Evolutionary conservation across 2,329 filamentous ascomycete genomes (phyloP).

Genomic region (Verticillium alfalfae): DNA sequence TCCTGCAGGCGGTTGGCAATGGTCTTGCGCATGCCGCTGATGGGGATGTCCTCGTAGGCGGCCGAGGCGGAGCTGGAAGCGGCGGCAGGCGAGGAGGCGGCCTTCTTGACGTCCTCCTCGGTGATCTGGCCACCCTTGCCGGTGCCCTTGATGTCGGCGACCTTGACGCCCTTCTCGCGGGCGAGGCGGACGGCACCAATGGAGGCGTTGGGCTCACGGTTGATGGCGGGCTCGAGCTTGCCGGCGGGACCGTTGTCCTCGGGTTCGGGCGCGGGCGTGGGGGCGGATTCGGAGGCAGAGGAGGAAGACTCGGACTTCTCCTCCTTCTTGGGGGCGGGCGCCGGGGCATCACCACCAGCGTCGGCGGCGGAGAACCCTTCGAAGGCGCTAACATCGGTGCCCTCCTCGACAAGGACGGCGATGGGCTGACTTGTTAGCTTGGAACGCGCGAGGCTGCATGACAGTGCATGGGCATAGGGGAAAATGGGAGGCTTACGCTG

Average conservation of each 20-base stretch:
- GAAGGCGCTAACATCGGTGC: slow-evolving; percentile 79
- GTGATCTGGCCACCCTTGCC: slow-evolving; percentile 84
- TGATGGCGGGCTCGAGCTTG: slow-evolving; percentile 75
- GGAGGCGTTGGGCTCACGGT: slow-evolving; percentile 71
- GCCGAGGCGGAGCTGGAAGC: slow-evolving; percentile 51
- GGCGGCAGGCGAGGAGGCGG: slow-evolving; percentile 50
- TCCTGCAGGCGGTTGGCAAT: slow-evolving; percentile 83
- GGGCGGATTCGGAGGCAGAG: slow-evolving; percentile 51
- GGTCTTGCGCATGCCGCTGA: slow-evolving; percentile 94
- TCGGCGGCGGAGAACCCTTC: slow-evolving; percentile 83
- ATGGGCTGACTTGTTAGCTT: slow-evolving; percentile 63
- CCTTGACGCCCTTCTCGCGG: slow-evolving; percentile 73
- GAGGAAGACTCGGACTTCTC: slow-evolving; percentile 57
- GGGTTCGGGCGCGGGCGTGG: slow-evolving; percentile 48
- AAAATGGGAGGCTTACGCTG: slow-evolving; percentile 61
- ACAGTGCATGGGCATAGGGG: background rate
- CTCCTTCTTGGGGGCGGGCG: slow-evolving; percentile 62
- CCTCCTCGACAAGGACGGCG: slow-evolving; percentile 90
- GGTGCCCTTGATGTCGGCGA: slow-evolving; percentile 78
- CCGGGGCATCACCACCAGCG: slow-evolving; percentile 72
- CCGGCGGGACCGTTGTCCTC: slow-evolving; percentile 67
- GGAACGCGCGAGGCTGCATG: background rate
- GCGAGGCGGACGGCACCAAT: slow-evolving; percentile 76
- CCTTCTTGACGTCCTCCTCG: slow-evolving; percentile 90
- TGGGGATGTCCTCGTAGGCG: slow-evolving; percentile 76